These are phyloP conservation scores for Cotoneaster glaucophyllus DNA, from an alignment of 306 rosid genomes.

Conservation along the genomic window DNA sequence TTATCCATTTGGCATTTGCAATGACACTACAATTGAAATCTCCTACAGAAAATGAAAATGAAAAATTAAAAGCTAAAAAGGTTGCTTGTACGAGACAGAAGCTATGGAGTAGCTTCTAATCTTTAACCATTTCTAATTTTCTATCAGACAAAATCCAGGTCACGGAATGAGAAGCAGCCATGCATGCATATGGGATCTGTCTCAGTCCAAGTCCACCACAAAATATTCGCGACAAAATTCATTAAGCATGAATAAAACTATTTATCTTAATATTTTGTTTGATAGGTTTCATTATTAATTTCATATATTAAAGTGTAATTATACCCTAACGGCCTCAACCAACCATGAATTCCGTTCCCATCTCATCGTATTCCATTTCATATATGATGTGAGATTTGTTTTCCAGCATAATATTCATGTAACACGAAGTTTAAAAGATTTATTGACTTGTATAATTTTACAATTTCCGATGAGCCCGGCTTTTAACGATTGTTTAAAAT, in stretches of 20 bases:
- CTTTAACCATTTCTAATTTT: background rate
- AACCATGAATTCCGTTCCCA: background rate
- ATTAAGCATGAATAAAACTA: background rate
- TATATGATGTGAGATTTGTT: too few relatives aligned
- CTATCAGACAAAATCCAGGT: background rate
- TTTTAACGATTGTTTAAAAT: too few relatives aligned
- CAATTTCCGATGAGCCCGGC: rapidly evolving
- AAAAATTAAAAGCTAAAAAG: background rate
- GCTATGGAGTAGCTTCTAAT: background rate
- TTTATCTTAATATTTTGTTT: conserved; percentile 1
- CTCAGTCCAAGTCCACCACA: background rate
- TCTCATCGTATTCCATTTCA: too few relatives aligned
- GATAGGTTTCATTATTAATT: conserved; percentile 1
- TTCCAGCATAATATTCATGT: too few relatives aligned
- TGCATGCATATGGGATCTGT: background rate
- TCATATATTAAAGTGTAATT: background rate
- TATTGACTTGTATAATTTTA: too few relatives aligned
- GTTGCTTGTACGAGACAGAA: background rate
- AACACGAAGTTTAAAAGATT: too few relatives aligned
- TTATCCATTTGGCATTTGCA: background rate
- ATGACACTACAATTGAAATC: background rate
- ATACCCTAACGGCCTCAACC: background rate
- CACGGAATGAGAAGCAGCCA: background rate
- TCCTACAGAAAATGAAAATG: background rate
- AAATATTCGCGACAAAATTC: background rate